phyloP scores from a whole-genome alignment of 1,139 yeast species.

The Lodderomyces pseudojiufengensis region DNA sequence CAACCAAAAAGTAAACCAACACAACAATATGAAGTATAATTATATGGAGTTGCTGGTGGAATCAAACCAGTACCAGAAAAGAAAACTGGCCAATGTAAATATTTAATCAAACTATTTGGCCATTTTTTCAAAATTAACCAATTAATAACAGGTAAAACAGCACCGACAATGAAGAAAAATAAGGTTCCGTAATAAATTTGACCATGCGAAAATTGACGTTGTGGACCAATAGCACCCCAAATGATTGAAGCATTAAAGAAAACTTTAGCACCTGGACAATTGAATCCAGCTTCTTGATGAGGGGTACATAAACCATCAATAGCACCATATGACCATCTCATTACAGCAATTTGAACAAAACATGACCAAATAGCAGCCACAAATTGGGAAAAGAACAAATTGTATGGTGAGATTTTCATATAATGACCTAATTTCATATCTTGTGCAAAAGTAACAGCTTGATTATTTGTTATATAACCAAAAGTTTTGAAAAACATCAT shows the following conservation, averaged over 20 bases:
- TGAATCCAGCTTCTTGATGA: constrained; percentile 37
- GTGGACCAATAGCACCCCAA: constrained; percentile 48
- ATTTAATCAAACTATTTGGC: constrained; percentile 37
- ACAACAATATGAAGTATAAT: constrained; percentile 36
- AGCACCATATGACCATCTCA: constrained; percentile 41
- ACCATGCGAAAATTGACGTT: constrained; percentile 37
- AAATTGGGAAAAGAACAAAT: constrained; percentile 44
- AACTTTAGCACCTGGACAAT: constrained; percentile 44
- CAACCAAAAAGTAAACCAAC: constrained; percentile 32
- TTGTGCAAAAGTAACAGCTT: constrained; percentile 51
- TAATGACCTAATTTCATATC: constrained; percentile 55
- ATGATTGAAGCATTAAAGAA: constrained; percentile 46
- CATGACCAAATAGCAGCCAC: constrained; percentile 46
- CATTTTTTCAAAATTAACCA: constrained; percentile 39
- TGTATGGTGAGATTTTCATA: constrained; percentile 49
- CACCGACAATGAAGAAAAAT: constrained; percentile 42
- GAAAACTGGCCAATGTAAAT: constrained; percentile 47
- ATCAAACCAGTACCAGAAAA: constrained; percentile 46
- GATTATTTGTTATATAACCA: constrained; percentile 51
- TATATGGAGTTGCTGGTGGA: constrained; percentile 48
- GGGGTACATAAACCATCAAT: constrained; percentile 48
- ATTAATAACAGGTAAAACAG: constrained; percentile 30
- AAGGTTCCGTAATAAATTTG: constrained; percentile 36
- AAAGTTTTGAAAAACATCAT: constrained; percentile 47
- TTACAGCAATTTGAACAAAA: constrained; percentile 42